Percentiles rank a stretch among this genome's conserved stretches.
phyloP scores from a whole-genome alignment of 208 protist species.

The Trypanosoma caninum region DNA sequence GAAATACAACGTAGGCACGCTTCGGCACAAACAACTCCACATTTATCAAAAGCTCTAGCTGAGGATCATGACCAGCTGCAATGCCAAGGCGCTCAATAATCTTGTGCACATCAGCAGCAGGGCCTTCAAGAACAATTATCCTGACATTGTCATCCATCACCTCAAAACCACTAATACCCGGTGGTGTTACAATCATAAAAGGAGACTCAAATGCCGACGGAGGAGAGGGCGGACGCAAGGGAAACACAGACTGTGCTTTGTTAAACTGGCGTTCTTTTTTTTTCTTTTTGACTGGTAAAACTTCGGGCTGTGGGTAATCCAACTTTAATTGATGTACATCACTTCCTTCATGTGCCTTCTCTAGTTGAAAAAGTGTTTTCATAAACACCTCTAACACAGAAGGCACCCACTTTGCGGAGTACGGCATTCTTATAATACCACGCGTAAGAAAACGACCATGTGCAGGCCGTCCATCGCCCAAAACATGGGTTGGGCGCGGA shows the following conservation, averaged over 20 bases:
- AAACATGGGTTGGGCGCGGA: constrained; percentile 51
- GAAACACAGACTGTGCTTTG: constrained; percentile 12
- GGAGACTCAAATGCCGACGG: constrained; percentile 28
- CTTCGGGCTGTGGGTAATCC: constrained; percentile 17
- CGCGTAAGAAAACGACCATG: constrained; percentile 51
- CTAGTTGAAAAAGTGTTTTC: constrained; percentile 18
- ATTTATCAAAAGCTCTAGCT: constrained; percentile 67
- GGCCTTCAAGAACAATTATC: constrained; percentile 76
- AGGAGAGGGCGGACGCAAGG: constrained; percentile 26
- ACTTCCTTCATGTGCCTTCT: constrained; percentile 7
- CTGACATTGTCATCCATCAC: constrained; percentile 70
- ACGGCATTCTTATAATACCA: constrained; percentile 68
- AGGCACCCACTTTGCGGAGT: constrained; percentile 43
- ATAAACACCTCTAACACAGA: constrained; percentile 47
- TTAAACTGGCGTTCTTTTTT: constrained; percentile 17
- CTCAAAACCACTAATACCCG: constrained; percentile 84
- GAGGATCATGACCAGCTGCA: constrained; percentile 18
- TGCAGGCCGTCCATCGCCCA: constrained; percentile 28
- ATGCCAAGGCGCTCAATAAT: constrained; percentile 31
- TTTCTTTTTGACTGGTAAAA: constrained; percentile 22
- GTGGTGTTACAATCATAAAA: constrained; percentile 65
- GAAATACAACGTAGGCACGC: constrained; percentile 65
- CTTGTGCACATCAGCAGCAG: constrained; percentile 63
- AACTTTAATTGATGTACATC: constrained; percentile 23
- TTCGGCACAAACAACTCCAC: constrained; percentile 69